A percentile compares a stretch with the other conserved stretches of the same genome.
phyloP scores from a whole-genome alignment of 257 asterid genomes.

The Asclepias syriaca region DNA sequence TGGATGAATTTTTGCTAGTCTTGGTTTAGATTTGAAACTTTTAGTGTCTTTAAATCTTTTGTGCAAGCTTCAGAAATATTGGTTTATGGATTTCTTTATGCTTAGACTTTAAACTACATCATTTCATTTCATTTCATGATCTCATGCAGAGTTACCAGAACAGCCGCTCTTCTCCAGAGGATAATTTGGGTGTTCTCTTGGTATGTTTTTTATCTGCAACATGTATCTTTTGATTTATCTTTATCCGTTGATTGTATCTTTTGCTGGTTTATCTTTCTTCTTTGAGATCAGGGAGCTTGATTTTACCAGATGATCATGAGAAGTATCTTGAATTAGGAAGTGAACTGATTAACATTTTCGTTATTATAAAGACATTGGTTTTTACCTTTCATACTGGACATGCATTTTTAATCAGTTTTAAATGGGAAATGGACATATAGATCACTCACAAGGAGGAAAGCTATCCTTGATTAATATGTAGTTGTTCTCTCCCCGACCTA shows the following conservation, averaged over 20 bases:
- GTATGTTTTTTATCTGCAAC: slow-evolving; percentile 27
- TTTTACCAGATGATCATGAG: background rate
- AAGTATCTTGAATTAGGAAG: background rate
- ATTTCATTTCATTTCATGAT: background rate
- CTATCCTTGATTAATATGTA: background rate
- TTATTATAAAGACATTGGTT: background rate
- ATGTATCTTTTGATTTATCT: too few relatives aligned
- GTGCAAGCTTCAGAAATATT: too few relatives aligned
- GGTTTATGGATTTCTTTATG: background rate
- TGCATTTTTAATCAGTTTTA: background rate
- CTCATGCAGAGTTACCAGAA: slow-evolving; percentile 49
- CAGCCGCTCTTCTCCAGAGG: slow-evolving; percentile 57
- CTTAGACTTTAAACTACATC: background rate
- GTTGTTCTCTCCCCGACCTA: background rate
- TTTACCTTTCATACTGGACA: background rate
- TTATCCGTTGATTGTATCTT: background rate
- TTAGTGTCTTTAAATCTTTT: background rate
- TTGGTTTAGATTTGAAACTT: background rate
- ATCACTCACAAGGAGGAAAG: background rate
- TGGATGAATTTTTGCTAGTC: background rate
- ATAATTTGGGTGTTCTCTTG: slow-evolving; percentile 86
- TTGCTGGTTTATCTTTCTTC: background rate
- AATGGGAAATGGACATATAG: background rate
- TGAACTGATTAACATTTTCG: background rate
- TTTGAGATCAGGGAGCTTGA: background rate